These are phyloP conservation scores for Chlorociboria aeruginascens DNA, from an alignment of 495 filamentous ascomycete genomes.

Conservation along the genomic window DNA sequence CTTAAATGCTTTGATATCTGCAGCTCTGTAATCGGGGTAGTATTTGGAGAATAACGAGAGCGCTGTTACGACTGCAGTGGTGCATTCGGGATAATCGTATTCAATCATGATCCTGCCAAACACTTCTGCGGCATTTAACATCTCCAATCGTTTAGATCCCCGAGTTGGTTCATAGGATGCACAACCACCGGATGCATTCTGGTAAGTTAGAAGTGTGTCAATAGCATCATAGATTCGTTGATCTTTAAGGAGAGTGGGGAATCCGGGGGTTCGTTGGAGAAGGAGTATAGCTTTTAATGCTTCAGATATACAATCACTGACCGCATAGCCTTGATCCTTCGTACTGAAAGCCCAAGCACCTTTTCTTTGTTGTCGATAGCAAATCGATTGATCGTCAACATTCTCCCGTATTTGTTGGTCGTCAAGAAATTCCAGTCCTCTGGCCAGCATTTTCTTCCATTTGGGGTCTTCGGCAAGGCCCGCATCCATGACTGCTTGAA, in stretches of 20 bases:
- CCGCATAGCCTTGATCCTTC: conserved; percentile 83
- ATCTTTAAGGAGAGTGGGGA: conserved; percentile 60
- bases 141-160: conserved; percentile 64
- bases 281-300: conserved; percentile 77
- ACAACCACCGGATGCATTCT: conserved; percentile 80
- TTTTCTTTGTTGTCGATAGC: conserved; percentile 86
- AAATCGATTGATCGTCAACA: conserved; percentile 60
- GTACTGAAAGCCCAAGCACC: conserved; percentile 95
- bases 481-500: conserved; percentile 68
- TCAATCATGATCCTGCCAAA: conserved; percentile 97
- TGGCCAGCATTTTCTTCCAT: conserved; percentile 73
- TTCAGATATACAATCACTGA: conserved; percentile 89
- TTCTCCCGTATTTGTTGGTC: conserved; percentile 85
- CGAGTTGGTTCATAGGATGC: conserved; percentile 80
- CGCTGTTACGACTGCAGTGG: conserved; percentile 86
- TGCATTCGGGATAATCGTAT: conserved; percentile 96
- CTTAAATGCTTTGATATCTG: conserved; percentile 65
- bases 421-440: conserved; percentile 78
- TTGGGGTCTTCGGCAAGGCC: conserved; percentile 66
- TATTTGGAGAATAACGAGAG: conserved; percentile 69
- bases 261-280: conserved; percentile 68
- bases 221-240: conserved; percentile 74
- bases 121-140: conserved; percentile 89
- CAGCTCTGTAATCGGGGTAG: conserved; percentile 65
- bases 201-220: conserved; percentile 84